These are phyloP conservation scores for Maudiozyma turicensis DNA, from an alignment of 805 yeast genomes.

Conservation along the genomic window DNA sequence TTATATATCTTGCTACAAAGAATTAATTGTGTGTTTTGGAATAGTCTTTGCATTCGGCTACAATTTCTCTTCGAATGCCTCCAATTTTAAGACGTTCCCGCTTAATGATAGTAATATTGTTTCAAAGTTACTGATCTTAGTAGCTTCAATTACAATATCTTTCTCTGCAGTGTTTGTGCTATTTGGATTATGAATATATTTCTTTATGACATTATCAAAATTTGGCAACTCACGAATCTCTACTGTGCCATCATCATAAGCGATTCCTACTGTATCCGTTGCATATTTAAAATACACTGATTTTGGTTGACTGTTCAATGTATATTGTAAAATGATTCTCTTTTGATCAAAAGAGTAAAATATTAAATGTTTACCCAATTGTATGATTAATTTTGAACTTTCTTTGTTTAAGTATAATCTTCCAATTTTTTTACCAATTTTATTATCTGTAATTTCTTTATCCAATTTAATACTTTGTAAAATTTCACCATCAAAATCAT, in stretches of 20 bases:
- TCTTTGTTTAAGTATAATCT: slow-evolving; percentile 20
- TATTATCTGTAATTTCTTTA: slow-evolving; percentile 6
- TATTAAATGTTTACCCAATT: slow-evolving; percentile 12
- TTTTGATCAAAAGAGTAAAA: slow-evolving; percentile 28
- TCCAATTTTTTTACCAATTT: neutral
- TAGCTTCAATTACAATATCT: slow-evolving; percentile 5
- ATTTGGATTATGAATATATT: slow-evolving; percentile 11
- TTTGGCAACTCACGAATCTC: slow-evolving; percentile 19
- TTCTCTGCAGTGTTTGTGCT: neutral
- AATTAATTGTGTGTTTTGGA: too few species aligned
- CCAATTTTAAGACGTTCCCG: slow-evolving; percentile 8
- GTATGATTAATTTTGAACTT: slow-evolving; percentile 24
- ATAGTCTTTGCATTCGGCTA: neutral
- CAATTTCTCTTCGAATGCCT: slow-evolving; percentile 2
- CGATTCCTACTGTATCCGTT: slow-evolving; percentile 9
- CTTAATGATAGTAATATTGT: slow-evolving; percentile 7
- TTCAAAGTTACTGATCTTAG: slow-evolving; percentile 3
- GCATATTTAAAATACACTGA: slow-evolving; percentile 9
- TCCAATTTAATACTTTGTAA: slow-evolving; percentile 18
- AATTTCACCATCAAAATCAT: slow-evolving; percentile 21
- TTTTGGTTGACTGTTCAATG: slow-evolving; percentile 5
- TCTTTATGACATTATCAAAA: slow-evolving; percentile 9
- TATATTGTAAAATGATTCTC: slow-evolving; percentile 13
- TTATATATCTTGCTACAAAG: too few species aligned
- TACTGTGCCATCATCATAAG: slow-evolving; percentile 16